Evolutionary conservation across 768 basidiomycete genomes (phyloP), one percentile per base, ranked within the genome.

Genomic region (Serendipita sp.): DNA sequence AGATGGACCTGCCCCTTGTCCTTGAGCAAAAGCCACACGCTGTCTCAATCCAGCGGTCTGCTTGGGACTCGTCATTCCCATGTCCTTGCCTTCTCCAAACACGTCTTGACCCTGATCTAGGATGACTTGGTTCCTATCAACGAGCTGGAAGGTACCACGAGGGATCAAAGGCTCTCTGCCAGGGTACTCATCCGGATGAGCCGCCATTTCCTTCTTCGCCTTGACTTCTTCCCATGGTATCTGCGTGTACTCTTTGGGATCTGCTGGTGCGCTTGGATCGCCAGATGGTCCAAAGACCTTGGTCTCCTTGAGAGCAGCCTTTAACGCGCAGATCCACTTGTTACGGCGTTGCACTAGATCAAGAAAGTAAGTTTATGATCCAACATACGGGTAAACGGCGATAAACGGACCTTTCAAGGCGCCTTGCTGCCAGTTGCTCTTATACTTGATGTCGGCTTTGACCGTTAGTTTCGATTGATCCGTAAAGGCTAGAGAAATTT

Each of bases 251-350:
- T 79, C 77, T 5, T 76, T 73, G 13, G 85, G 81, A 2, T 74
- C 75, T 40, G 85, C 74, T n/a, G 79, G 73, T 27, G 78, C 75
- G 67, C 76, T 71, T 1, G 86, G 85, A 71, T 85, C 71, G 27
- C 86, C 83, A 36, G 62, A 2, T 3, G 78, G 78, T 3, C 78
- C 78, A 64, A 67, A 91, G 65, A 96, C 85, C 67, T 82, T 78
- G 60, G 84, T 73, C 66, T 90, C 86, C 31, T 78, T 81, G 66
- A 90, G 75, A 55, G 82, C 79, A 50, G 79, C 71, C 74, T 93
- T 94, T 63, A 96, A 77, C 15, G 87, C 86, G 72, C 90, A 93
- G 46, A 93, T 80, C 91, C 91, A 94, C 74, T 91, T 94, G 77
- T 93, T 93, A 40, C 89, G 81, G 63, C 91, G 81, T 73, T 85